A percentile compares a stretch with the other conserved stretches of the same genome.
Conservation (phyloP, 2,329 filamentous ascomycete species). For the Chaetomium strumarium region DNA sequence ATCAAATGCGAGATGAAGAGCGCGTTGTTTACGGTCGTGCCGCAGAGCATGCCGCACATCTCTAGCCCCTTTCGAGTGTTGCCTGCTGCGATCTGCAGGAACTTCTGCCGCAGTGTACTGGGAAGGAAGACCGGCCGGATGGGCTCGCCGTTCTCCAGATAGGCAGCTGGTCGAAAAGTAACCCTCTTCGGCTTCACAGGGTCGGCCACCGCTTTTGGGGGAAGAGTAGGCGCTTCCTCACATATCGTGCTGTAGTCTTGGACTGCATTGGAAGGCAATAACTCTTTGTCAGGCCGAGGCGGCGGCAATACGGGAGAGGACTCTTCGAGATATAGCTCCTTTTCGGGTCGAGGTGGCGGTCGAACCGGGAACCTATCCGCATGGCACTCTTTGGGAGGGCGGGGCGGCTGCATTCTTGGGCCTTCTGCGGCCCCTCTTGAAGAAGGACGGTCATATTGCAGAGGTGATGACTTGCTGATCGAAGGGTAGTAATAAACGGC, state of each 20-base stretch:
- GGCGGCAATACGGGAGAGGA: slow-evolving; percentile 21
- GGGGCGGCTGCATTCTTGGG: slow-evolving; percentile 23
- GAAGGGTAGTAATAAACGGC: slow-evolving; percentile 50
- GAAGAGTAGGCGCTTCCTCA: slow-evolving; percentile 23
- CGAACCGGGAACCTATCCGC: slow-evolving; percentile 4
- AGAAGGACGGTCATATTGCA: slow-evolving; percentile 37
- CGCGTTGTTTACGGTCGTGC: slow-evolving; percentile 85
- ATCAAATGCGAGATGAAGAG: slow-evolving; percentile 84
- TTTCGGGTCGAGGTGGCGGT: slow-evolving; percentile 29
- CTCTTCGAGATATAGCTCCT: slow-evolving; percentile 17
- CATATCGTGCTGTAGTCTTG: slow-evolving; percentile 27
- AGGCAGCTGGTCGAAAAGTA: slow-evolving; percentile 78
- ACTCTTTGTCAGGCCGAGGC: slow-evolving; percentile 29
- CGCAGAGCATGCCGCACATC: slow-evolving; percentile 92
- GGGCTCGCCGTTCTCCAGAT: slow-evolving; percentile 82
- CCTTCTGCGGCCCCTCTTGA: slow-evolving; percentile 27
- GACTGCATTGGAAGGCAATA: slow-evolving; percentile 11
- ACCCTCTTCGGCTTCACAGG: slow-evolving; percentile 51
- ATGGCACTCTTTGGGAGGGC: slow-evolving; percentile 33
- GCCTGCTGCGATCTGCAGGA: slow-evolving; percentile 64
- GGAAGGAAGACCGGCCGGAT: slow-evolving; percentile 87
- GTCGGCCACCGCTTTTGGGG: slow-evolving; percentile 31
- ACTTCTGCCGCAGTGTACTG: slow-evolving; percentile 62
- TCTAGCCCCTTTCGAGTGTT: slow-evolving; percentile 83
- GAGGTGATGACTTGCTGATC: slow-evolving; percentile 45